Conservation (phyloP, 139 green algal species). For the Chlorella sp. region DNA sequence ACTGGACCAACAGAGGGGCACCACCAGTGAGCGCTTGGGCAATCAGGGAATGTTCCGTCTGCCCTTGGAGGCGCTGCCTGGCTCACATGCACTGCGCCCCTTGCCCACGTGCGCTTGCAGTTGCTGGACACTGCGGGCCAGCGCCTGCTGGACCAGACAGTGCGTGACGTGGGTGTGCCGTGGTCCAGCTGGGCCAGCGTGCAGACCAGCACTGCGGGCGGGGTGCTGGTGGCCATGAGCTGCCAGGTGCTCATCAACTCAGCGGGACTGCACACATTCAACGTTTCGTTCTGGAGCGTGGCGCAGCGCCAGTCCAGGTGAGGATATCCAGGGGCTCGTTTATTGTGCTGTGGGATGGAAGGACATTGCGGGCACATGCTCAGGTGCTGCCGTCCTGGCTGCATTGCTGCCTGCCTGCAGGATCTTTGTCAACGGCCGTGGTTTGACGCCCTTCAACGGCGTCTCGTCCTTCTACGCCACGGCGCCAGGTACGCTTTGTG, state of each 20-base stretch:
- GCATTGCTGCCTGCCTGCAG: background rate
- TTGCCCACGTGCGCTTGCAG: too few species aligned
- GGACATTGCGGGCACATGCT: too few species aligned
- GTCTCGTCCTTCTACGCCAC: background rate
- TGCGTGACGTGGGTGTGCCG: background rate
- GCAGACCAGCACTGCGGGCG: background rate
- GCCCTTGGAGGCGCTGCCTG: too few species aligned
- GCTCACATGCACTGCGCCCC: too few species aligned
- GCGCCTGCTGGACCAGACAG: background rate
- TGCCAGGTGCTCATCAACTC: background rate
- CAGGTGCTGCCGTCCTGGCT: too few species aligned
- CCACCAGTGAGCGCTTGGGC: background rate
- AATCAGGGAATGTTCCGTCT: too few species aligned
- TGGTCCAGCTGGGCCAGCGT: background rate
- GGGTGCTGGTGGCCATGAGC: background rate
- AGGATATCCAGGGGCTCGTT: too few species aligned
- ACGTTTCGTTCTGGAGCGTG: background rate
- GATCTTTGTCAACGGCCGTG: background rate
- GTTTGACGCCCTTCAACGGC: background rate
- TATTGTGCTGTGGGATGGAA: too few species aligned
- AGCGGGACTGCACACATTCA: background rate
- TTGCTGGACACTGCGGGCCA: background rate
- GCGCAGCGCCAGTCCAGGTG: too few species aligned
- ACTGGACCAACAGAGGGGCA: background rate
- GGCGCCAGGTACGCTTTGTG: background rate